phyloP scores from a whole-genome alignment of 306 rosid species.

The Sicyos baderoa region DNA sequence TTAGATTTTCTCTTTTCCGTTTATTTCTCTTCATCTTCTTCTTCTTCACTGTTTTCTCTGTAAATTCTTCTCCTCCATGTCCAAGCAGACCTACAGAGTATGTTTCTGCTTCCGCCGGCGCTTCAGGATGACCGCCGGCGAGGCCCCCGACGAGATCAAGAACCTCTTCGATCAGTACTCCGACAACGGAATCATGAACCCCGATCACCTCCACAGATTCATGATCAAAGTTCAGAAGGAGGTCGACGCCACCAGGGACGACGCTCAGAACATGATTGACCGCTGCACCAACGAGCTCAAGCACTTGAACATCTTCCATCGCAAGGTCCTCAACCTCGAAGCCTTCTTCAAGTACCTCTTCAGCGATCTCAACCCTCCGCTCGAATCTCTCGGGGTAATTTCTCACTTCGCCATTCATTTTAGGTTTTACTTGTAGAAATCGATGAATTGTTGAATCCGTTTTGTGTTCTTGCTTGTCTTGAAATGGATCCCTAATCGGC shows the following conservation, averaged over 20 bases:
- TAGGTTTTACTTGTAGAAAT: neutral
- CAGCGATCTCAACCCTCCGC: slow-evolving; percentile 54
- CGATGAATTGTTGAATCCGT: neutral
- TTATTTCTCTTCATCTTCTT: neutral
- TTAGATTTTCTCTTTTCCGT: neutral
- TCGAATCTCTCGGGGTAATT: slow-evolving; percentile 42
- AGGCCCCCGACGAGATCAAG: slow-evolving; percentile 70
- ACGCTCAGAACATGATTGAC: slow-evolving; percentile 56
- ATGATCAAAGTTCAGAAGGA: slow-evolving; percentile 60
- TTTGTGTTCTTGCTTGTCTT: slow-evolving; percentile 1
- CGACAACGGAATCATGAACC: slow-evolving; percentile 63
- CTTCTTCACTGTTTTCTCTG: neutral
- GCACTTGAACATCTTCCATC: slow-evolving; percentile 60
- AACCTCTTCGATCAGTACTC: slow-evolving; percentile 45
- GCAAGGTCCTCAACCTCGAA: slow-evolving; percentile 60
- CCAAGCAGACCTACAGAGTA: slow-evolving; percentile 81
- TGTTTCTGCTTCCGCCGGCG: slow-evolving; percentile 87
- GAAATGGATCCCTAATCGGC: neutral
- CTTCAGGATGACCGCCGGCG: slow-evolving; percentile 52
- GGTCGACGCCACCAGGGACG: slow-evolving; percentile 38
- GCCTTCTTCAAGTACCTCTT: slow-evolving; percentile 71
- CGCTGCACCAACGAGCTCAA: slow-evolving; percentile 26
- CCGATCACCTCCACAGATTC: slow-evolving; percentile 53
- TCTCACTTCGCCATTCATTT: too few relatives aligned
- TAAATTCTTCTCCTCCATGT: slow-evolving; percentile 28